Base-by-base conservation (phyloP, 352 stramenopile species). In the Elongisporangium undulatum region DNA sequence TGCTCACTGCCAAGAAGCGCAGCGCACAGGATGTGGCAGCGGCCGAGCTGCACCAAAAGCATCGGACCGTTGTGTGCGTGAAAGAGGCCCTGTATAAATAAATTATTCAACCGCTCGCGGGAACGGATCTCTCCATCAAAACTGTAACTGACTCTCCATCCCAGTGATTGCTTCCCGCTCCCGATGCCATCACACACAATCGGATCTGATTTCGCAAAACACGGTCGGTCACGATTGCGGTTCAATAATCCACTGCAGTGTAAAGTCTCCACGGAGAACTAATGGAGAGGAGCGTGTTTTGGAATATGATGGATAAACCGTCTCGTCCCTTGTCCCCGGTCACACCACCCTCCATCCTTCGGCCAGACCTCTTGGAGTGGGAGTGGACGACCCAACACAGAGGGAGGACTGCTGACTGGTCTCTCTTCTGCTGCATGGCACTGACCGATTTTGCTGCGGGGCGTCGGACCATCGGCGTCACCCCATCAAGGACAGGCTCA, bases 1-100 rank as follows among this genome's bases (percentile, higher is more conserved):
- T 87, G 5, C 45, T 87, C 4, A 79, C 81, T 48, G 70, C 77
- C 26, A 83, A 79, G 52, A 64, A 72, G n/a, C 15, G 76, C 3
- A 73, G 68, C 19, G 69, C 76, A 4, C 73, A 67, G 62, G 67
- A 71, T 53, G 73, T 87, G 19, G 77, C 69, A 2, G 54, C 74
- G 15, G 69, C 72, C 1, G 71, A 66, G 16, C 52, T 82, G 1
- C 29, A 41, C 5, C 29, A 41, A 13, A 41, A 41, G 29, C 29
- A 41, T 1, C 4, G 29, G 29, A 41, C 29, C 29, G 24, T 34
- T 7, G 24, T 34, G 24, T 34, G 24, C 24, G 29, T 41, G 29
- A 41, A 41, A 41, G 29, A 41, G 29, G 9, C 9, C 29, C 29
- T 41, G 29, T 41, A 41, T 41, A 41, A 41, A 41, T 41, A 41